Percentiles rank a stretch among this genome's conserved stretches.
Conservation (phyloP, 108 stramenopile species). For the Skeletonema potamos region DNA sequence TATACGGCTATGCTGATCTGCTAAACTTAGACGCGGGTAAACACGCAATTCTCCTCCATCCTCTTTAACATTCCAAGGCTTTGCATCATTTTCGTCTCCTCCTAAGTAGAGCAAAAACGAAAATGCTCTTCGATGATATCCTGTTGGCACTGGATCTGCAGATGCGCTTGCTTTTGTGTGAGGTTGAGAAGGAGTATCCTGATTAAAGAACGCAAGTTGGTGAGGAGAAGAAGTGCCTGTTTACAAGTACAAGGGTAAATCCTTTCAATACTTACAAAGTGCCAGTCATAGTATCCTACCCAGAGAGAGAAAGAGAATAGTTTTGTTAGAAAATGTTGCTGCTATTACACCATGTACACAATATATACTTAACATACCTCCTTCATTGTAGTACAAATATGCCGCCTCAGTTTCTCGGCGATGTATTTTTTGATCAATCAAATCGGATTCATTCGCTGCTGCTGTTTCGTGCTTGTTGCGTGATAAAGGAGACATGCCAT, state of each 20-base stretch:
- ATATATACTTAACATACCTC: too few species aligned
- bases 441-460: not conserved
- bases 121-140: conserved; percentile 5
- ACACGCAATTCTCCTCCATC: conserved; percentile 11
- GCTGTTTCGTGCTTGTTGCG: not conserved
- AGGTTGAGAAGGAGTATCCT: not conserved
- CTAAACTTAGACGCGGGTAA: not conserved
- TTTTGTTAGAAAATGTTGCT: too few species aligned
- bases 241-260: too few species aligned
- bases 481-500: not conserved
- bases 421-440: not conserved
- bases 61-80: not conserved
- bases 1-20: not conserved
- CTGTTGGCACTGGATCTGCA: not conserved
- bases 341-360: too few species aligned
- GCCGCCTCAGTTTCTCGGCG: conserved; percentile 5
- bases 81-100: not conserved
- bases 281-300: conserved; percentile 12
- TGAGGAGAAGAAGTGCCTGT: too few species aligned
- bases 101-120: conserved; percentile 5
- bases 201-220: too few species aligned
- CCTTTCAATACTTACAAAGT: too few species aligned
- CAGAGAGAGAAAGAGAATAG: too few species aligned
- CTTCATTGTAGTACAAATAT: conserved; percentile 7
- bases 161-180: not conserved